Base-by-base conservation (phyloP, 805 yeast species). In the Saccharomycopsis synnaedendra region DNA sequence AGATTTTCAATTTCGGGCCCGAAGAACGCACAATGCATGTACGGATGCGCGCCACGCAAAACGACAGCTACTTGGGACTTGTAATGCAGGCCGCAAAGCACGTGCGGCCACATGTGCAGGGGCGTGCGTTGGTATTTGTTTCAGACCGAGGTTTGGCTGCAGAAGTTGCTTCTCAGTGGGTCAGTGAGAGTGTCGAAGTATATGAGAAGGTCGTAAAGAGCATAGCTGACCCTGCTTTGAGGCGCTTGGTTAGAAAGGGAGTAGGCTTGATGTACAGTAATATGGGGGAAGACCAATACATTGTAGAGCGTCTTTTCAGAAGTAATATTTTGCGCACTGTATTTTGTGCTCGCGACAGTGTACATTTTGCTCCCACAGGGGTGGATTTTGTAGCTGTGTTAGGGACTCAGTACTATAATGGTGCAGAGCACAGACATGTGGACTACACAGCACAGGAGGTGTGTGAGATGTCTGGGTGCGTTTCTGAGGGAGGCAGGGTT, bases 381-480 rank as follows among this genome's bases (percentile, higher is more conserved):
- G 77, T 86, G 0, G 64, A 70, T 39, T 61, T 69, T 43, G 84
- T 83, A 3, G 62, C 83, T 31, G 69, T 90, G 4, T 59, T 82
- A 48, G 85, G 94, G 8, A 87, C 96, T 0, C 81, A 77, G 56
- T 68, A 63, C 19, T 82, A 68, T 57, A 93, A 85, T 41, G 90
- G 85, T 0, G 74, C 70, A 44, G 95, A 85, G 54, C 85, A 80
- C 55, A 65, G 89, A 33, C 76, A 73, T 53, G 61, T 79, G 40
- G 85, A 82, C 59, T 89, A 86, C 58, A 67, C 86, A 0, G 69
- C 85, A 30, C 73, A 70, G 51, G 82, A 78, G 7, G 39, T 85
- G 1, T 57, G 78, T 43, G 90, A 82, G 54, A 82, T 85, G 86
- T 64, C 81, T 49, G 76, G 78, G 1, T 59, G 66, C 39, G 65